These are phyloP conservation scores for Diutina neorugosa DNA, from an alignment of 1,139 yeast genomes.

Conservation along the genomic window DNA sequence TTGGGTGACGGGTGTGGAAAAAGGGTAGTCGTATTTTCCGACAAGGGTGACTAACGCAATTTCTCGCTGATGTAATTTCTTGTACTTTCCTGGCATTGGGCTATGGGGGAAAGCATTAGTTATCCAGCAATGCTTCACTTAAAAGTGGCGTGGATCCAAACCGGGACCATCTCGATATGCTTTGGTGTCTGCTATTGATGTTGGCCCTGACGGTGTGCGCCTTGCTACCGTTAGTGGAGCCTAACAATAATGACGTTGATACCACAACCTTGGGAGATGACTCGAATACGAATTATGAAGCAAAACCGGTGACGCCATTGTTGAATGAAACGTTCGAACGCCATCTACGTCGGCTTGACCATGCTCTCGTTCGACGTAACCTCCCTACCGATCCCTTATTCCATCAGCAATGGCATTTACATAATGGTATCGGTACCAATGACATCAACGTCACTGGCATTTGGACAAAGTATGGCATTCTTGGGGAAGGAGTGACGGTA, in stretches of 20 bases:
- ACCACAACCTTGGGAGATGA: not conserved
- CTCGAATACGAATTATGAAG: not conserved
- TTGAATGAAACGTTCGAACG: not conserved
- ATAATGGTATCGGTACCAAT: slow-evolving; percentile 51
- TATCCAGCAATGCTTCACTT: not conserved
- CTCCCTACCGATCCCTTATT: slow-evolving; percentile 59
- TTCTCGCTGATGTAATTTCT: not conserved
- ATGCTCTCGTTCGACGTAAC: not conserved
- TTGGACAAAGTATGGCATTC: slow-evolving; percentile 65
- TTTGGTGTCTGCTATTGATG: not conserved
- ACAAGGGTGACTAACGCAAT: not conserved
- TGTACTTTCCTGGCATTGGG: not conserved
- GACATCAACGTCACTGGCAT: slow-evolving; percentile 82
- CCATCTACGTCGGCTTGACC: not conserved
- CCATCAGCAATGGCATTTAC: slow-evolving; percentile 77
- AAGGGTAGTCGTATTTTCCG: not conserved
- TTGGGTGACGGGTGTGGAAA: not conserved
- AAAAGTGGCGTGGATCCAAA: not conserved
- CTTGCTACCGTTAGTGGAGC: not conserved
- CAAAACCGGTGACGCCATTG: not conserved
- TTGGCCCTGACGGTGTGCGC: not conserved
- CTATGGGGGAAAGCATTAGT: not conserved
- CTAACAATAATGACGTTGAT: not conserved
- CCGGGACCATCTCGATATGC: no score
- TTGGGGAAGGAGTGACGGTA: slow-evolving; percentile 73